Percentiles rank a stretch among this genome's conserved stretches.
These are phyloP conservation scores for Auricularia auricula-judae DNA, from an alignment of 768 basidiomycete genomes.

Conservation along the genomic window DNA sequence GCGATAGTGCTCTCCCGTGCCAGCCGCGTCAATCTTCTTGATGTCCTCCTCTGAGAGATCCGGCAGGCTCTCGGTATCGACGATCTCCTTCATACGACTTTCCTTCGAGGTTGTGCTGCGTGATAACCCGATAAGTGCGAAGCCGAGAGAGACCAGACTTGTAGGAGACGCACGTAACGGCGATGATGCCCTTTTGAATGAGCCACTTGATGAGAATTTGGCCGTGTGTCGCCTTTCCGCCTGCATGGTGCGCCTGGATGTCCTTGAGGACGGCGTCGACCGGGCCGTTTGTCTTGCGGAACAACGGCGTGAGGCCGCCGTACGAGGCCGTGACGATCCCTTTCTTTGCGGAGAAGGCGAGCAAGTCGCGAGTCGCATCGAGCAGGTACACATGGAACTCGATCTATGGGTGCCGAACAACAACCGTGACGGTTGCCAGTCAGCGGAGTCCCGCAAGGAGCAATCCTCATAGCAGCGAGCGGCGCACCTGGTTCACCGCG, in stretches of 20 bases:
- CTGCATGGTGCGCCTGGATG: slow-evolving; percentile 10
- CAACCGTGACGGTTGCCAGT: not conserved
- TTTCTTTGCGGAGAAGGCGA: slow-evolving; percentile 21
- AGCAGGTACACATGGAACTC: slow-evolving; percentile 46
- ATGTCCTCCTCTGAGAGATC: slow-evolving; percentile 16
- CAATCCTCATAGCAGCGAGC: no score
- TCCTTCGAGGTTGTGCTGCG: slow-evolving; percentile 24
- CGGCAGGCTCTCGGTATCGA: slow-evolving; percentile 13
- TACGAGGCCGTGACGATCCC: slow-evolving; percentile 31
- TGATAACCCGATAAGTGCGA: not conserved
- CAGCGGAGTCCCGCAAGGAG: no score
- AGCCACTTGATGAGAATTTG: slow-evolving; percentile 10
- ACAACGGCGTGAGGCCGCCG: slow-evolving; percentile 38
- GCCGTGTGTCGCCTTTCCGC: slow-evolving; percentile 6
- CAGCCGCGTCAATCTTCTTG: slow-evolving; percentile 11
- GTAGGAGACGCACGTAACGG: slow-evolving; percentile 24
- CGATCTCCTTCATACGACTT: slow-evolving; percentile 20
- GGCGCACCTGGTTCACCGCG: slow-evolving; percentile 56
- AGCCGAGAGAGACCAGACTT: not conserved
- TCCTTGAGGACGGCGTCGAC: slow-evolving; percentile 26
- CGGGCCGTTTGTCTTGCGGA: slow-evolving; percentile 39
- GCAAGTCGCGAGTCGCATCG: slow-evolving; percentile 22
- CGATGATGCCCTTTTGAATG: slow-evolving; percentile 18
- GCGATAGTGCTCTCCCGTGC: slow-evolving; percentile 10
- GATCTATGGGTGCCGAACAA: slow-evolving; percentile 19